A percentile compares a stretch with the other conserved stretches of the same genome.
These are phyloP conservation scores for Aegilops umbellulata DNA, from an alignment of 176 grass and related monocot species.

Conservation along the genomic window DNA sequence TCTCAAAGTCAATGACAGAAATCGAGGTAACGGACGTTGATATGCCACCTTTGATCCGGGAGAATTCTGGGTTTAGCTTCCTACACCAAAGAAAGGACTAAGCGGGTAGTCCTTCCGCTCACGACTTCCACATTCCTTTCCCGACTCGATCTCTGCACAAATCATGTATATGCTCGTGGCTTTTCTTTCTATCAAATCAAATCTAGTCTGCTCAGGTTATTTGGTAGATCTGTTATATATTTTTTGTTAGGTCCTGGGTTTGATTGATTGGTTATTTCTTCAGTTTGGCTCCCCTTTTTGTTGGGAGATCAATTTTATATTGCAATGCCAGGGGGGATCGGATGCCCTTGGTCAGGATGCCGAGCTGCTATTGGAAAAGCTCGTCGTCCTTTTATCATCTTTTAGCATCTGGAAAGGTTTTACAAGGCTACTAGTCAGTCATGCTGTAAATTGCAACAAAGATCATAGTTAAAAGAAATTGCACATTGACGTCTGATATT, in stretches of 20 bases:
- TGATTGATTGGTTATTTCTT: constrained; percentile 70
- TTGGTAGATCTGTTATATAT: constrained; percentile 28
- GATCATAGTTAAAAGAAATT: constrained; percentile 29
- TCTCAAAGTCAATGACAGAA: constrained; percentile 82
- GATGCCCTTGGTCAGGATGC: constrained; percentile 36
- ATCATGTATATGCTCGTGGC: constrained; percentile 62
- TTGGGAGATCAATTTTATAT: constrained; percentile 26
- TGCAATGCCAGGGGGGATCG: constrained; percentile 50
- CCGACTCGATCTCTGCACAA: constrained; percentile 51
- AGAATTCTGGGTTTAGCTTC: constrained; percentile 79
- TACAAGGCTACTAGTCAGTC: constrained; percentile 24
- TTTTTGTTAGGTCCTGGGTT: constrained; percentile 40
- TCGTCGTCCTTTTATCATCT: constrained; percentile 16
- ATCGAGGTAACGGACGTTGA: constrained; percentile 76
- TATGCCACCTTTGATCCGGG: constrained; percentile 61
- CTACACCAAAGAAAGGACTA: constrained; percentile 84
- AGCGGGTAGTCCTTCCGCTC: constrained; percentile 1
- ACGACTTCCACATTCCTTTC: constrained; percentile 15
- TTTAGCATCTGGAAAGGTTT: constrained; percentile 37
- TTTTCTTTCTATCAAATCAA: constrained; percentile 31
- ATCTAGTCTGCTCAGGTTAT: constrained; percentile 39
- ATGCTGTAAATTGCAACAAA: constrained; percentile 53
- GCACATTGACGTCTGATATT: constrained; percentile 10
- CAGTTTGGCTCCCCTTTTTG: constrained; percentile 2
- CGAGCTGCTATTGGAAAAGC: constrained; percentile 71